phyloP scores from a whole-genome alignment of 208 protist species.

The Acanthamoeba sp. region DNA sequence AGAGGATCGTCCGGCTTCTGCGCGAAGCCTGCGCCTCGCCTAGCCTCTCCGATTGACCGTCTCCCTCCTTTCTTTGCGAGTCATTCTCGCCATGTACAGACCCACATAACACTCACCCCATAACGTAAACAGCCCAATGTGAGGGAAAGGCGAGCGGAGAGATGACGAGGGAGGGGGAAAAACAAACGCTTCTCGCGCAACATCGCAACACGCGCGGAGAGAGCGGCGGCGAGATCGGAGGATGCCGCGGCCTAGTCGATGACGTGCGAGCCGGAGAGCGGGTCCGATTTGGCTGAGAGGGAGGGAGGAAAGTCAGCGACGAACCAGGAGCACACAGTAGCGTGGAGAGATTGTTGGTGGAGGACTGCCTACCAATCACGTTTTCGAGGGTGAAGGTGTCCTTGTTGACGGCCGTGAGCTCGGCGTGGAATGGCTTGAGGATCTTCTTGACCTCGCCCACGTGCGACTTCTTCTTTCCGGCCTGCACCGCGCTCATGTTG shows the following conservation, averaged over 20 bases:
- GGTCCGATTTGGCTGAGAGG: slow-evolving; percentile 51
- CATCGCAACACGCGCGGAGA: too few relatives aligned
- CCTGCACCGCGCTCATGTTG: slow-evolving; percentile 51
- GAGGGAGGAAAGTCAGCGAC: not conserved
- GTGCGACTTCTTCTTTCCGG: slow-evolving; percentile 68
- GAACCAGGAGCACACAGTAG: not conserved
- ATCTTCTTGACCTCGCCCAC: slow-evolving; percentile 70
- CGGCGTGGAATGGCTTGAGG: slow-evolving; percentile 72
- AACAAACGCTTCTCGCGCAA: too few relatives aligned
- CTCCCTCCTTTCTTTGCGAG: not conserved
- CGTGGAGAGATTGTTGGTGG: too few relatives aligned
- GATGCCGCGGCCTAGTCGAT: slow-evolving; percentile 55
- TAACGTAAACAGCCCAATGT: too few relatives aligned
- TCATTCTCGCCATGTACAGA: too few relatives aligned
- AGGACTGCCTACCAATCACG: slow-evolving; percentile 64
- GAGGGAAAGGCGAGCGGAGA: too few relatives aligned
- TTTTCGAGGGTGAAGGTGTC: slow-evolving; percentile 67
- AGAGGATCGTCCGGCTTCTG: not conserved
- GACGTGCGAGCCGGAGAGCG: slow-evolving; percentile 59
- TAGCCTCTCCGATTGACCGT: not conserved
- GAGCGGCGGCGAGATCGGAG: too few relatives aligned
- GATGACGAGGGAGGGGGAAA: too few relatives aligned
- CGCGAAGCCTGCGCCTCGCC: not conserved
- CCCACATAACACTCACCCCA: too few relatives aligned
- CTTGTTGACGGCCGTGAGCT: slow-evolving; percentile 62